These are phyloP conservation scores for Exophiala dermatitidis DNA, from an alignment of 2,329 filamentous ascomycete species.

Conservation along the genomic window DNA sequence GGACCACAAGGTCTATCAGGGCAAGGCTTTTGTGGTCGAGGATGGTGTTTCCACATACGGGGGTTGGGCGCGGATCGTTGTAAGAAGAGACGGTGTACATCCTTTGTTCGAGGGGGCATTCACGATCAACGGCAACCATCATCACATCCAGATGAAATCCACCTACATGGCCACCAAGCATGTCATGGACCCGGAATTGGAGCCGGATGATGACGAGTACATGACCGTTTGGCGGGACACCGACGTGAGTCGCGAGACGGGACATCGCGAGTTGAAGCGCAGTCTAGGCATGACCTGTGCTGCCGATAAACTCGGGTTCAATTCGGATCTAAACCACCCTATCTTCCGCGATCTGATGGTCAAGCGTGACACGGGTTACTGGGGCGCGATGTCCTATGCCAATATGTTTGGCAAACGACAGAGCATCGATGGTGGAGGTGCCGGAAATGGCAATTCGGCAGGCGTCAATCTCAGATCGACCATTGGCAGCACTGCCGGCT, in stretches of 20 bases:
- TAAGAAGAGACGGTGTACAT: conserved; percentile 65
- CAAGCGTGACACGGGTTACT: conserved; percentile 47
- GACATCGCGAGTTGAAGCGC: conserved; percentile 59
- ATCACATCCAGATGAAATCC: conserved; percentile 72
- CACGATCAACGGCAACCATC: conserved; percentile 68
- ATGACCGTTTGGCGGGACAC: conserved; percentile 93
- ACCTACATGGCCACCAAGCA: conserved; percentile 69
- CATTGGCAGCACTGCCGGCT: conserved; percentile 78
- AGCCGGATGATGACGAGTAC: conserved; percentile 55
- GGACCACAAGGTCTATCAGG: conserved; percentile 77
- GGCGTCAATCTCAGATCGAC: conserved; percentile 69
- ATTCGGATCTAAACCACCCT: conserved; percentile 64
- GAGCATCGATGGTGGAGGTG: conserved; percentile 54
- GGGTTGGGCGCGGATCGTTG: conserved; percentile 78
- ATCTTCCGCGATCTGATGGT: conserved; percentile 43
- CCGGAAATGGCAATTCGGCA: conserved; percentile 65
- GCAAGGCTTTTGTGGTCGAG: conserved; percentile 63
- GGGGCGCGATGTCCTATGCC: conserved; percentile 55
- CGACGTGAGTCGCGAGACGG: conserved; percentile 55
- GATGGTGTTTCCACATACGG: conserved; percentile 66
- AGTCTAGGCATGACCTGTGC: conserved; percentile 53
- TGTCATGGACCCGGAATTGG: conserved; percentile 60
- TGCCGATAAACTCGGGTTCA: conserved; percentile 73
- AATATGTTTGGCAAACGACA: conserved; percentile 65
- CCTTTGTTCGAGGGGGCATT: conserved; percentile 91